Percentiles rank a stretch among this genome's conserved stretches.
Conservation (phyloP, 2,329 filamentous ascomycete genomes). For the Aquanectria penicillioides region DNA sequence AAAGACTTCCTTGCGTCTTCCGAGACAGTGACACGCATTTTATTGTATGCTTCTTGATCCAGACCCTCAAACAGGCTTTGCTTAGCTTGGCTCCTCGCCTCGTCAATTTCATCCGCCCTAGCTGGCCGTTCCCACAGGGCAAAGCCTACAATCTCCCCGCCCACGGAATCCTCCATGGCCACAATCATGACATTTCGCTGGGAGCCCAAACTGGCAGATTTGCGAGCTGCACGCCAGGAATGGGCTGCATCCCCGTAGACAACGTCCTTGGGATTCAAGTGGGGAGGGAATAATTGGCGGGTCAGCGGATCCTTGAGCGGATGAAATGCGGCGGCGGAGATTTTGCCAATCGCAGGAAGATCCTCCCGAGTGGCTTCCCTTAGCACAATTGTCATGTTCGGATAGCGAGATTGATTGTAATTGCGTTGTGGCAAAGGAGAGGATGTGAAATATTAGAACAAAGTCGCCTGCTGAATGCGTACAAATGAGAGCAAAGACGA, state of each 20-base stretch:
- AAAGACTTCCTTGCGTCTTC: conserved; percentile 2
- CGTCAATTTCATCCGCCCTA: background rate
- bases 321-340: conserved; percentile 13
- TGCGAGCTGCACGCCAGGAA: conserved; percentile 14
- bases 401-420: too few relatives aligned
- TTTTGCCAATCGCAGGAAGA: conserved; percentile 7
- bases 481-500: too few relatives aligned
- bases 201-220: conserved; percentile 5
- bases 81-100: background rate
- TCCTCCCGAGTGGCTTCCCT: background rate
- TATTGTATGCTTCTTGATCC: conserved; percentile 1
- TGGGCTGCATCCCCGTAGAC: conserved; percentile 1
- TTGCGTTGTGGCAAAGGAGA: too few relatives aligned
- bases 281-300: conserved; percentile 1
- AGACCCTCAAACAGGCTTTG: background rate
- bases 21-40: background rate
- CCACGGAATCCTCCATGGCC: background rate
- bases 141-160: conserved; percentile 10
- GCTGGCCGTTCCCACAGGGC: conserved; percentile 11
- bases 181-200: background rate
- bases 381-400: background rate
- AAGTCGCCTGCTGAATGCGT: too few relatives aligned
- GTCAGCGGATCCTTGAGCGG: conserved; percentile 8
- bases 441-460: too few relatives aligned
- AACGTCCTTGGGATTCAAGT: background rate